phyloP scores from a whole-genome alignment of 2,329 filamentous ascomycete species.

The Alternaria panax region DNA sequence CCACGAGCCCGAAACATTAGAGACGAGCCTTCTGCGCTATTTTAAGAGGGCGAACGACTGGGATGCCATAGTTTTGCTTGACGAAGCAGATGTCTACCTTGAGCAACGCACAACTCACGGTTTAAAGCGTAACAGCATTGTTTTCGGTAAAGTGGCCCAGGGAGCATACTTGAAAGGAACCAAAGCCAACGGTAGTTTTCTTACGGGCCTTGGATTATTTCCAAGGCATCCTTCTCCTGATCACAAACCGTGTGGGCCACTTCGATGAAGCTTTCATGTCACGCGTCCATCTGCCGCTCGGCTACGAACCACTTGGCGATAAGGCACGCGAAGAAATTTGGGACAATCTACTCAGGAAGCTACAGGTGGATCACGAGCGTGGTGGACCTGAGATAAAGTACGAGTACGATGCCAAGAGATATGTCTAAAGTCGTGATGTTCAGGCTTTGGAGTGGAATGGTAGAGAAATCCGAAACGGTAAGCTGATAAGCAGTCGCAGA shows the following conservation, averaged over 20 bases:
- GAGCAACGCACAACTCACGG: slow-evolving; percentile 54
- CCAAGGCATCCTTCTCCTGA: slow-evolving; percentile 41
- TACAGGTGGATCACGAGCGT: background rate
- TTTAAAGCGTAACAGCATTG: slow-evolving; percentile 40
- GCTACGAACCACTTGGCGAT: background rate
- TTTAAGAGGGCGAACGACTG: background rate
- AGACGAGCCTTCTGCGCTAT: background rate
- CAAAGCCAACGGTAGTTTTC: slow-evolving; percentile 42
- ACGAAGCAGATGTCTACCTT: slow-evolving; percentile 69
- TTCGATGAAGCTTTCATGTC: slow-evolving; percentile 40
- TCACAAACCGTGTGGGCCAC: slow-evolving; percentile 40
- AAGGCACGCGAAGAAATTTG: background rate
- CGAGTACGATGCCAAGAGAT: background rate
- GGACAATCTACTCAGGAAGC: background rate
- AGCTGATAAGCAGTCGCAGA: background rate
- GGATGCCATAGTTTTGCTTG: slow-evolving; percentile 56
- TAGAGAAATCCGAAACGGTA: background rate
- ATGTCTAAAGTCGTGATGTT: background rate
- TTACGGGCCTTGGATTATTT: slow-evolving; percentile 40
- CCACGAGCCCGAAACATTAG: no score
- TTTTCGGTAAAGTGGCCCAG: no score
- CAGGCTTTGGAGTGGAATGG: background rate
- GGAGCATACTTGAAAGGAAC: no score
- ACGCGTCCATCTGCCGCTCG: slow-evolving; percentile 28
- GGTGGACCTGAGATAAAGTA: background rate